phyloP scores from a whole-genome alignment of 2,329 filamentous ascomycete species.

The Oidium heveae region DNA sequence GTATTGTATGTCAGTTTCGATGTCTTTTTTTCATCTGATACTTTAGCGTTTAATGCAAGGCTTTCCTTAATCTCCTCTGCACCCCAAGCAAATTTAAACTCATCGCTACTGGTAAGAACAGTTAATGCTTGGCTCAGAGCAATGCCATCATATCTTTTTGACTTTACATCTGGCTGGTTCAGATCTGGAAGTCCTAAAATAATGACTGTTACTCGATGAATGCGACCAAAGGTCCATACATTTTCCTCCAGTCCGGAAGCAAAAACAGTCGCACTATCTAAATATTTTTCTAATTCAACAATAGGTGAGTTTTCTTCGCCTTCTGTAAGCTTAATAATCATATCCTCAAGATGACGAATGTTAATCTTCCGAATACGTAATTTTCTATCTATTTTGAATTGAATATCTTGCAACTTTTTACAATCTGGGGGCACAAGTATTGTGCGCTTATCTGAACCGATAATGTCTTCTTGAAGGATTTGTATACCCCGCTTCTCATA shows the following conservation, averaged over 20 bases:
- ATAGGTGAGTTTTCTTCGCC: conserved; percentile 5
- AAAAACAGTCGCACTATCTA: conserved; percentile 8
- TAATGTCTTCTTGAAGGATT: conserved; percentile 18
- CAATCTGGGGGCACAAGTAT: conserved; percentile 27
- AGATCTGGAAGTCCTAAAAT: conserved; percentile 18
- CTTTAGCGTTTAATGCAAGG: conserved; percentile 5
- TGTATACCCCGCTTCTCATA: conserved; percentile 17
- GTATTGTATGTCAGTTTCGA: conserved; percentile 35
- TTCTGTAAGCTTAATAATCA: conserved; percentile 20
- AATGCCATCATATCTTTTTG: conserved; percentile 12
- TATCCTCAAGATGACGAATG: conserved; percentile 35
- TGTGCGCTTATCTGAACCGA: conserved; percentile 23
- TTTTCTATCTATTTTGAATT: conserved; percentile 23
- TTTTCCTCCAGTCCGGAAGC: conserved; percentile 21
- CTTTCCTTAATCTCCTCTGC: conserved; percentile 16
- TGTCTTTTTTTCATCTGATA: conserved; percentile 15
- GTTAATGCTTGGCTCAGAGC: conserved; percentile 16
- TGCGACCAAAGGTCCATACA: conserved; percentile 31
- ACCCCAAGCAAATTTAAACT: conserved; percentile 20
- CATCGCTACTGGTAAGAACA: conserved; percentile 20
- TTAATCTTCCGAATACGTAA: conserved; percentile 29
- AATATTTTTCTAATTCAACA: conserved; percentile 9
- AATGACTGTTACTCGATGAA: conserved; percentile 31
- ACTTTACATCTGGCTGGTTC: conserved; percentile 7
- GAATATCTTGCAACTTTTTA: conserved; percentile 15